Percentiles rank a stretch among this genome's conserved stretches.
These are phyloP conservation scores for Chaetoceros tenuissimus DNA, from an alignment of 108 stramenopile genomes.

Conservation along the genomic window DNA sequence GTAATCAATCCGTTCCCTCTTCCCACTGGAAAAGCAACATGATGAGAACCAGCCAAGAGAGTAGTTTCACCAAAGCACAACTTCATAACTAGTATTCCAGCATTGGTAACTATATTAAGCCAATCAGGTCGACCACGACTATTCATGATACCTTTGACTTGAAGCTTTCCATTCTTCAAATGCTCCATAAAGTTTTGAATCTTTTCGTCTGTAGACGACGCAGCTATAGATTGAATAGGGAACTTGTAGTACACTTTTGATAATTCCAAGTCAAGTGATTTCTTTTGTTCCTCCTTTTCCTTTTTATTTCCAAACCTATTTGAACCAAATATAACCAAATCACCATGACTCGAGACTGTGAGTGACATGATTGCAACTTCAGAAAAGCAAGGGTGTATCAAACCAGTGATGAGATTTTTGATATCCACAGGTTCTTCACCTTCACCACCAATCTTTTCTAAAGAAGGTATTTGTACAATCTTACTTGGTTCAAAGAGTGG, in stretches of 20 bases:
- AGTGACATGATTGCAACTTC: slow-evolving; percentile 21
- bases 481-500: slow-evolving; percentile 7
- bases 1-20: neutral
- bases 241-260: neutral
- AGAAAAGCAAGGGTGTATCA: slow-evolving; percentile 28
- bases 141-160: neutral
- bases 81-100: neutral
- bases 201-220: neutral
- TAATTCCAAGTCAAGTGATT: neutral
- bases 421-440: neutral
- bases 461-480: slow-evolving; percentile 25
- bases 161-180: neutral
- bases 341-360: slow-evolving; percentile 27
- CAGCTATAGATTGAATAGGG: neutral
- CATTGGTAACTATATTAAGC: neutral
- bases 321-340: slow-evolving; percentile 16
- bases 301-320: neutral
- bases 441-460: no score
- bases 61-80: neutral
- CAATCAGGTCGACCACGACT: neutral
- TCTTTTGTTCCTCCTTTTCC: neutral
- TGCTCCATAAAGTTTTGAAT: neutral
- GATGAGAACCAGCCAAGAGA: neutral
- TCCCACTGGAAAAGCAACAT: neutral
- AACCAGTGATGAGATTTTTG: slow-evolving; percentile 22